Evolutionary conservation across 768 basidiomycete genomes (phyloP), one percentile per base, ranked within the genome.

Genomic region (Leccinellum luteum): DNA sequence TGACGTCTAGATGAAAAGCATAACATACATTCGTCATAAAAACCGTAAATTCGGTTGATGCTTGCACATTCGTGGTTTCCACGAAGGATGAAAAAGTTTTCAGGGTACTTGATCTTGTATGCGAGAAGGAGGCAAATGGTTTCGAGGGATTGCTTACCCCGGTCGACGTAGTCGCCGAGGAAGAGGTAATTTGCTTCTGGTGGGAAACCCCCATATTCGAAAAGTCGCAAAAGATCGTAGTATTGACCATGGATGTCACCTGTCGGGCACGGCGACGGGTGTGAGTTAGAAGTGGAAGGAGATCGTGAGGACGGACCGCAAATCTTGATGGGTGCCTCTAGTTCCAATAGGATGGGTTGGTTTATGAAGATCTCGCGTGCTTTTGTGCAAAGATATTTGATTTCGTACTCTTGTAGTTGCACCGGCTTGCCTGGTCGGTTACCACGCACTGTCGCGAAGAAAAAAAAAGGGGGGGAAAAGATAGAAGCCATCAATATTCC

Each of bases 101-200:
- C 96, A 52, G 96, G 96, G 81, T 98, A 99, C 83, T 98, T 99
- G 83, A 96, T 96, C 85, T 99, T 99, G 90, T 99, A 99, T 48
- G 96, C 95, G 64, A 99, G 86, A 58, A 99, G 83, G 48, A 99
- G 86, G 73, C 96, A 98, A 73, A 99, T 99, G n/a, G 96, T 99
- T 79, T 99, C 96, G 68, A 99, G 84, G 48, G 91, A 94, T 75
- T 99, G 96, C 76, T 99, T 99, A 67, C 96, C 96, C 73, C 96
- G 89, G 79, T 99, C 96, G 69, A 99, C 96, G 71, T 99, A 99
- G 78, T 99, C 96, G 61, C 96, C 96, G 53, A 99, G 86, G 85
- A 99, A 99, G 65, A 99, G 90, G 78, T 99, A 99, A 79, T 99
- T 99, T 58, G 96, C 94, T 85, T 99, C 96, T 78, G 96, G 96